Evolutionary conservation across 176 grass and related monocot genomes (phyloP).

Genomic region (Microstegium vimineum): DNA sequence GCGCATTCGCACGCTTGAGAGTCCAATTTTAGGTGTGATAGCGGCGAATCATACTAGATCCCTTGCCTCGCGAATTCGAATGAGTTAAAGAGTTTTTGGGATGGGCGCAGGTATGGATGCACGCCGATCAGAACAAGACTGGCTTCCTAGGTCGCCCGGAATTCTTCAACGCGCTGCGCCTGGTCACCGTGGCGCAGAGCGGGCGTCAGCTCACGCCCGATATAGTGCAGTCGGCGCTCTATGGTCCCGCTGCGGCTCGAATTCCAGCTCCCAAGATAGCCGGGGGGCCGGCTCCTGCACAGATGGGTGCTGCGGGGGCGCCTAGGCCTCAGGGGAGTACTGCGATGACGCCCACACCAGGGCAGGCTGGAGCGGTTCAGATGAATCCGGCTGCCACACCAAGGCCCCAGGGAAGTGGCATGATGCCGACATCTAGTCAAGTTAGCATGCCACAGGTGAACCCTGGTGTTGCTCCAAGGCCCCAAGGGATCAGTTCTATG

Average conservation of each 20-base stretch:
- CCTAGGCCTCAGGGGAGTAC: slow-evolving; percentile 43
- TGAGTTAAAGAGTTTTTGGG: neutral
- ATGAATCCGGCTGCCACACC: slow-evolving; percentile 36
- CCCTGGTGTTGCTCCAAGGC: slow-evolving; percentile 34
- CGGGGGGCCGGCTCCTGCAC: slow-evolving; percentile 30
- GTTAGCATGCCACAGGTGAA: slow-evolving; percentile 35
- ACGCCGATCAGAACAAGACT: slow-evolving; percentile 90
- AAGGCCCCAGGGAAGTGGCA: slow-evolving; percentile 32
- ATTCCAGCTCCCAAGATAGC: slow-evolving; percentile 90
- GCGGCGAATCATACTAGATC: slow-evolving; percentile 18
- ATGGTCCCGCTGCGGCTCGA: slow-evolving; percentile 79
- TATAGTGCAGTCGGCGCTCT: slow-evolving; percentile 89
- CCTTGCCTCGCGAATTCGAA: slow-evolving; percentile 16
- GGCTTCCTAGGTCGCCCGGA: slow-evolving; percentile 94
- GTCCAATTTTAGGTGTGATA: slow-evolving; percentile 20
- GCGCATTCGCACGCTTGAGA: neutral
- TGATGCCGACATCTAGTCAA: slow-evolving; percentile 37
- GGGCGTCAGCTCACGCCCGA: slow-evolving; percentile 84
- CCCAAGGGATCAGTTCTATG: slow-evolving; percentile 42
- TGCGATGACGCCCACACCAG: slow-evolving; percentile 5
- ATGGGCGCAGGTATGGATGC: slow-evolving; percentile 78
- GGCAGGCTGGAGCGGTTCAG: slow-evolving; percentile 34
- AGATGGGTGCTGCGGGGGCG: slow-evolving; percentile 31
- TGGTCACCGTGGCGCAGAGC: slow-evolving; percentile 96
- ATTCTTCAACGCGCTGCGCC: slow-evolving; percentile 91